Evolutionary conservation across 805 yeast genomes (phyloP), one percentile per base, ranked within the genome.

Genomic region (Lipomyces mesembrius): DNA sequence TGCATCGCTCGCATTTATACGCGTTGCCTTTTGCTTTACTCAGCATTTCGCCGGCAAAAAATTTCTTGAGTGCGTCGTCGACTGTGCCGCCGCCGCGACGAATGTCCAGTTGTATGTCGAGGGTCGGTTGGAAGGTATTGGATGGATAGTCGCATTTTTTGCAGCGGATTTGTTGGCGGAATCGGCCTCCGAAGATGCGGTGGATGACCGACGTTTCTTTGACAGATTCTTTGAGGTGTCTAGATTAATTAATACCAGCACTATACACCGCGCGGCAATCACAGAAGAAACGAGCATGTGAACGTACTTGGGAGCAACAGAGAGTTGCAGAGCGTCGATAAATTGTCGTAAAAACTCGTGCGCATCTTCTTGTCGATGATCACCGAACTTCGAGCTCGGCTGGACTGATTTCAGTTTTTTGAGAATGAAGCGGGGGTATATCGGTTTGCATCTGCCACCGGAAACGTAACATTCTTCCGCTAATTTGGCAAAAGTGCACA

Each of bases 111-210:
- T 97, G 90, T 64, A 95, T 81, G 79, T 95, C 99, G 76, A 93
- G 93, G 74, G 95, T 90, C 74, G 95, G 97, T 79, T 95, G 99
- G 71, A 88, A 87, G 6, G 99, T 95, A 61, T 86, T 87, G 14
- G 96, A 90, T 25, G 90, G 86, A 73, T 90, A 86, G n/a, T 88
- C 86, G 80, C 99, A 95, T 62, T 81, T 84, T 70, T 85, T 84
- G 80, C 99, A 95, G 0, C 90, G 87, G 22, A 95, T 96, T 52
- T 86, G 83, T 80, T 95, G 99, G 73, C 88, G 85, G 64, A 94
- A 79, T 55, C 91, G 78, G 1, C 99, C 99, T 43, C 98, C 99
- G 79, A 95, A 95, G 27, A 95, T 91, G 75, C 94, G 97, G 78
- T 94, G 92, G 20, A 95, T 81, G 46, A 94, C 87, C 64, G 96